Evolutionary conservation across 441 rosid genomes (phyloP).

Genomic region (Bruguiera hainesii): DNA sequence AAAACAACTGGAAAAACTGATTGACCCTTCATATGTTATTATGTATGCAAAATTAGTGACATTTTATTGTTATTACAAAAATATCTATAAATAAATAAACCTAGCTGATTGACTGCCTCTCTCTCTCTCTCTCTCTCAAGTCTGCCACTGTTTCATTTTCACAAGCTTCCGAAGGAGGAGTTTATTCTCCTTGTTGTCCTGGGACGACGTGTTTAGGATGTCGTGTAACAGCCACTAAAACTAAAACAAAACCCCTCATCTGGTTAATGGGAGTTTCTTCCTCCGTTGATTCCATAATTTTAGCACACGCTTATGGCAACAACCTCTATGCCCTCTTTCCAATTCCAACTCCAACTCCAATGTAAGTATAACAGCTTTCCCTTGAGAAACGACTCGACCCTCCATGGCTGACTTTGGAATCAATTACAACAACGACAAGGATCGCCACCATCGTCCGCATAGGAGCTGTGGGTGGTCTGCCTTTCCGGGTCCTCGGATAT

Average conservation of each 20-base stretch:
- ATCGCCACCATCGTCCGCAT: conserved; percentile 18
- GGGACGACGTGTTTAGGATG: conserved; percentile 29
- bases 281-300: conserved; percentile 22
- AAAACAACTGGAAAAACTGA: conserved; percentile 25
- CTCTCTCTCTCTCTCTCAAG: conserved; percentile 18
- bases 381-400: conserved; percentile 13
- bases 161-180: conserved; percentile 91
- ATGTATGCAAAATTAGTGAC: neutral
- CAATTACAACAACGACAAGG: neutral
- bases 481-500: conserved; percentile 35
- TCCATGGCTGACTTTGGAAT: conserved; percentile 44
- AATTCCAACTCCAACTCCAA: conserved; percentile 6
- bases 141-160: conserved; percentile 58
- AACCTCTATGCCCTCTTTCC: conserved; percentile 37
- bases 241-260: conserved; percentile 31
- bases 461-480: conserved; percentile 22
- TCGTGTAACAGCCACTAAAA: conserved; percentile 22
- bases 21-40: conserved; percentile 18
- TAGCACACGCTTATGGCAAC: conserved; percentile 40
- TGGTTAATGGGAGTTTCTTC: conserved; percentile 51
- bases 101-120: conserved; percentile 47
- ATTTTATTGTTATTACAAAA: neutral
- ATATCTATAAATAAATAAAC: neutral
- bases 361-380: conserved; percentile 20
- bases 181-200: conserved; percentile 44